A percentile compares a stretch with the other conserved stretches of the same genome.
Evolutionary conservation across 2,329 filamentous ascomycete species (phyloP).

Genomic region (Coleophoma crateriformis): DNA sequence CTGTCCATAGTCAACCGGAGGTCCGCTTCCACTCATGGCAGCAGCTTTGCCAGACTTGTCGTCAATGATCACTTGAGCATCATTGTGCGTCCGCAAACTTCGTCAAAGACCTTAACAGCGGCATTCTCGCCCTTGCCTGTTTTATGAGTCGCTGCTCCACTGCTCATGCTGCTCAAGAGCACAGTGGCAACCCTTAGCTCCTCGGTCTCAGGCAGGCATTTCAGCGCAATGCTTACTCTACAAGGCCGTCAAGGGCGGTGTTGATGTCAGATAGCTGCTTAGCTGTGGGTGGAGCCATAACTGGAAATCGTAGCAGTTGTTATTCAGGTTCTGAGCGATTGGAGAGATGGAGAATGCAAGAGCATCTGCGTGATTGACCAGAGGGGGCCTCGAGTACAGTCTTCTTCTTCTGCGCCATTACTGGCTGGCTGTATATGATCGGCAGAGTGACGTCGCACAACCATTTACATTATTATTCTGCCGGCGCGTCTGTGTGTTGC

Average conservation of each 20-base stretch:
- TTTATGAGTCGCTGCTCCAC: slow-evolving; percentile 8
- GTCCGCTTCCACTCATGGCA: slow-evolving; percentile 10
- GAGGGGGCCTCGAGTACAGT: too few relatives aligned
- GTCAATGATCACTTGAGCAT: slow-evolving; percentile 15
- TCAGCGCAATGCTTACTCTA: slow-evolving; percentile 2
- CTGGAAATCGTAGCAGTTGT: neutral
- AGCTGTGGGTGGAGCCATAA: slow-evolving; percentile 3
- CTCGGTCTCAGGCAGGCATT: neutral
- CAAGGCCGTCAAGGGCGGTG: slow-evolving; percentile 2
- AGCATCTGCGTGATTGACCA: too few relatives aligned
- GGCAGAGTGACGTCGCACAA: too few relatives aligned
- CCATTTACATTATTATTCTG: too few relatives aligned
- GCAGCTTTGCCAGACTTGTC: slow-evolving; percentile 14
- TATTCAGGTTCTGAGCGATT: neutral
- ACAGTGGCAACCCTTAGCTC: slow-evolving; percentile 2
- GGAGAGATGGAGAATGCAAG: neutral
- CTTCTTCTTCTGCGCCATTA: too few relatives aligned
- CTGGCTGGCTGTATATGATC: too few relatives aligned
- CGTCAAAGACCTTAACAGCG: slow-evolving; percentile 12
- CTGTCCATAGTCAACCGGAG: slow-evolving; percentile 11
- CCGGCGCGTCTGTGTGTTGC: too few relatives aligned
- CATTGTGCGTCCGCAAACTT: slow-evolving; percentile 15
- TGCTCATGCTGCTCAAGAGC: slow-evolving; percentile 13
- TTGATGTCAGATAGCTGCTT: slow-evolving; percentile 4
- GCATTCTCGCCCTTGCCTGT: slow-evolving; percentile 11